Percentiles rank a stretch among this genome's conserved stretches.
Conservation (phyloP, 306 rosid species). For the Lathyrus oleraceus region DNA sequence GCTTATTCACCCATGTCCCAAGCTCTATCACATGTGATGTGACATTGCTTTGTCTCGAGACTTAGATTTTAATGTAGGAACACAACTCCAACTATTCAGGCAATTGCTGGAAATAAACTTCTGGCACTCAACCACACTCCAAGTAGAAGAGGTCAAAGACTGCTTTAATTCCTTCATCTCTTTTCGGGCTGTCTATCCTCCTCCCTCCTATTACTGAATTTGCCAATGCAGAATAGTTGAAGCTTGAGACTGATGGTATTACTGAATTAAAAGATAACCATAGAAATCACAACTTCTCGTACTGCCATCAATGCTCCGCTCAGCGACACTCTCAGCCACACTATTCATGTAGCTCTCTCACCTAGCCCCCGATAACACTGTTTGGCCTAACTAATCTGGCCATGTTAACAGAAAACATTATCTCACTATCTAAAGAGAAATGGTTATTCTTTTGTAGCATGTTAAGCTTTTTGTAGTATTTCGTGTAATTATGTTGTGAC, state of each 20-base stretch:
- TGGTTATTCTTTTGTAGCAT: background rate
- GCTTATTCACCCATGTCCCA: background rate
- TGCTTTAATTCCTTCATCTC: slow-evolving; percentile 8
- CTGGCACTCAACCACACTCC: background rate
- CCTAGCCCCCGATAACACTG: background rate
- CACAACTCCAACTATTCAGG: background rate
- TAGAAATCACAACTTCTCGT: background rate
- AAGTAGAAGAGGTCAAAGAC: background rate
- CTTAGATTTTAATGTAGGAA: background rate
- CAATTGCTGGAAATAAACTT: background rate
- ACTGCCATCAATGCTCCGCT: background rate
- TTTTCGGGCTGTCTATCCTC: background rate
- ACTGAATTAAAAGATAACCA: background rate
- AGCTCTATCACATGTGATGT: background rate
- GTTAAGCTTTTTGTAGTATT: background rate
- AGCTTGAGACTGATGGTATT: background rate
- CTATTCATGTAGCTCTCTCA: background rate
- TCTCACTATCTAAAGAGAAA: no score
- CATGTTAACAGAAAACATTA: no score
- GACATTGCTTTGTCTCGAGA: background rate
- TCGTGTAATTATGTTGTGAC: background rate
- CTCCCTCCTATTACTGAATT: background rate
- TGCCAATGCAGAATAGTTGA: background rate
- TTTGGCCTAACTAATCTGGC: background rate
- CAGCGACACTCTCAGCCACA: background rate